phyloP scores from a whole-genome alignment of 352 stramenopile genomes.

The Bremia lactucae region DNA sequence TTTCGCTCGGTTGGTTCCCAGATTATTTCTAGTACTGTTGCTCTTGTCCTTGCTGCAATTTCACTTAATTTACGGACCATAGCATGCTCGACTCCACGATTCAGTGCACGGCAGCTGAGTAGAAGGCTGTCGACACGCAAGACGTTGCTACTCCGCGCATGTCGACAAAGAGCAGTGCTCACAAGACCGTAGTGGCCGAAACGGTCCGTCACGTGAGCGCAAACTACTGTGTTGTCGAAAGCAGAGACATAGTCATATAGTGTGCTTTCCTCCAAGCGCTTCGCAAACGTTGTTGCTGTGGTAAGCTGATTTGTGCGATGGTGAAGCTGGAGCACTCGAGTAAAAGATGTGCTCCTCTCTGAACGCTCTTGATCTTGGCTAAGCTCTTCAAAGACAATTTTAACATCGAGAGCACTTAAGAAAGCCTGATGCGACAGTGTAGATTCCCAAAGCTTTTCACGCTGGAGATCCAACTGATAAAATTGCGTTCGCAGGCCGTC shows the following conservation, averaged over 20 bases:
- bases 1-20: constrained; percentile 67
- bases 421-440: constrained; percentile 40
- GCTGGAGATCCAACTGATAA: constrained; percentile 47
- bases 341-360: constrained; percentile 18
- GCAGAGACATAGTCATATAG: constrained; percentile 21
- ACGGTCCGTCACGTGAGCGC: constrained; percentile 53
- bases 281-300: constrained; percentile 41
- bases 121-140: constrained; percentile 48
- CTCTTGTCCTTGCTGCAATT: constrained; percentile 9
- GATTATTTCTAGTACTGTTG: constrained; percentile 17
- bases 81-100: constrained; percentile 59
- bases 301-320: constrained; percentile 72
- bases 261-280: constrained; percentile 19
- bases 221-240: constrained; percentile 21
- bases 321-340: constrained; percentile 47
- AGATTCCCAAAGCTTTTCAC: constrained; percentile 20
- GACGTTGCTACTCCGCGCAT: neutral
- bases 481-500: constrained; percentile 37
- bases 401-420: constrained; percentile 52
- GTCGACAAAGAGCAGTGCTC: constrained; percentile 28
- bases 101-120: constrained; percentile 59
- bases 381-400: constrained; percentile 52
- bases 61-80: constrained; percentile 44
- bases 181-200: constrained; percentile 73
- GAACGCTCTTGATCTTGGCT: constrained; percentile 8